Evolutionary conservation across 257 asterid species (phyloP).

Genomic region (Penstemon newberryi): DNA sequence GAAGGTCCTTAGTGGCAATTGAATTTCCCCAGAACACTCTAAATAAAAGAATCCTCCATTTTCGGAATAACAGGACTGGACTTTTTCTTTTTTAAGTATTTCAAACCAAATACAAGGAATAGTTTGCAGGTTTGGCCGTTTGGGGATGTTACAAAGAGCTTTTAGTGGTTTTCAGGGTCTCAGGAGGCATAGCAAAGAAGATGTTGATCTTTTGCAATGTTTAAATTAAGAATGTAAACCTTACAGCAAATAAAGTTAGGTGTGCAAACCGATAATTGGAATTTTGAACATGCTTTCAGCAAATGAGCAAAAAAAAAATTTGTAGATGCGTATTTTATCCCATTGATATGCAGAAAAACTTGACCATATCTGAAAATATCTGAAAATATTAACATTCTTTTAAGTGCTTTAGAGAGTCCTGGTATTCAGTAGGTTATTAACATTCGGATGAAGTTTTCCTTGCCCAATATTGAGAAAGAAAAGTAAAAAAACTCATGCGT

Average conservation of each 20-base stretch:
- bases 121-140: too few relatives aligned
- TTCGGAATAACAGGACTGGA: too few relatives aligned
- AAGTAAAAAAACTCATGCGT: slow-evolving; percentile 3
- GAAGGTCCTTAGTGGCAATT: too few relatives aligned
- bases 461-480: neutral
- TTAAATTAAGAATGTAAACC: neutral
- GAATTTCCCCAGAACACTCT: too few relatives aligned
- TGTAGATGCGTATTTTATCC: slow-evolving; percentile 7
- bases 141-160: neutral
- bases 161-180: neutral
- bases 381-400: neutral
- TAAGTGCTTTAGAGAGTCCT: neutral
- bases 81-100: too few relatives aligned
- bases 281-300: neutral
- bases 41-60: too few relatives aligned
- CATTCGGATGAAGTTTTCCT: neutral
- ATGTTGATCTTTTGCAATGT: neutral
- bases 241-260: slow-evolving; percentile 13
- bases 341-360: neutral
- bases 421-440: neutral
- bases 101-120: too few relatives aligned
- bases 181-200: neutral
- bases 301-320: neutral
- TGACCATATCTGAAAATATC: neutral
- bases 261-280: neutral